These are phyloP conservation scores for Globisporangium splendens DNA, from an alignment of 352 stramenopile genomes.

Conservation along the genomic window DNA sequence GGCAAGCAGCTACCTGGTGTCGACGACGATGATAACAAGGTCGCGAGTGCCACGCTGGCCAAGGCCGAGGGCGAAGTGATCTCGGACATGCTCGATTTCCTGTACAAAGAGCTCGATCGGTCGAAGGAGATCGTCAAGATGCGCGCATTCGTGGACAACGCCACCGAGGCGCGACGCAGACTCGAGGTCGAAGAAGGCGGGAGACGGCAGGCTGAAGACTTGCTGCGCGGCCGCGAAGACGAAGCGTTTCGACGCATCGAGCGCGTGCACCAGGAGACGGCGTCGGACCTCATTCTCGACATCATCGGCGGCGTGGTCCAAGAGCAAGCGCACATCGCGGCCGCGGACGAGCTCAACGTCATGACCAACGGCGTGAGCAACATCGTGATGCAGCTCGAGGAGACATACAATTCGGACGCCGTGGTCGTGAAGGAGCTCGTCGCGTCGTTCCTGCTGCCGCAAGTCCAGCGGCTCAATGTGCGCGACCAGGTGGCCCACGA, in stretches of 20 bases:
- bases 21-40: slow-evolving; percentile 45
- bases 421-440: slow-evolving; percentile 76
- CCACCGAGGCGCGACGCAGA: slow-evolving; percentile 58
- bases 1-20: slow-evolving; percentile 2
- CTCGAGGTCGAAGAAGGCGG: slow-evolving; percentile 87
- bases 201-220: slow-evolving; percentile 82
- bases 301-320: slow-evolving; percentile 55
- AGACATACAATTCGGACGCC: slow-evolving; percentile 40
- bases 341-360: slow-evolving; percentile 54
- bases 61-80: slow-evolving; percentile 86
- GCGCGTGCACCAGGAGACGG: slow-evolving; percentile 78
- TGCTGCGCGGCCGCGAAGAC: slow-evolving; percentile 77
- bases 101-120: slow-evolving; percentile 87
- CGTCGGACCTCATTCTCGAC: slow-evolving; percentile 64
- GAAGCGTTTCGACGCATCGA: slow-evolving; percentile 76
- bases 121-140: slow-evolving; percentile 77
- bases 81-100: slow-evolving; percentile 85
- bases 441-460: slow-evolving; percentile 74
- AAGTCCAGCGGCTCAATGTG: slow-evolving; percentile 67
- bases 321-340: slow-evolving; percentile 40
- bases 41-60: slow-evolving; percentile 45
- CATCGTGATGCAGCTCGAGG: slow-evolving; percentile 56
- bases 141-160: slow-evolving; percentile 63
- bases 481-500: slow-evolving; percentile 51
- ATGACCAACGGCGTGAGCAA: slow-evolving; percentile 30